Percentiles rank a stretch among this genome's conserved stretches.
These are phyloP conservation scores for Beauveria brongniartii DNA, from an alignment of 2,329 filamentous ascomycete genomes.

Conservation along the genomic window DNA sequence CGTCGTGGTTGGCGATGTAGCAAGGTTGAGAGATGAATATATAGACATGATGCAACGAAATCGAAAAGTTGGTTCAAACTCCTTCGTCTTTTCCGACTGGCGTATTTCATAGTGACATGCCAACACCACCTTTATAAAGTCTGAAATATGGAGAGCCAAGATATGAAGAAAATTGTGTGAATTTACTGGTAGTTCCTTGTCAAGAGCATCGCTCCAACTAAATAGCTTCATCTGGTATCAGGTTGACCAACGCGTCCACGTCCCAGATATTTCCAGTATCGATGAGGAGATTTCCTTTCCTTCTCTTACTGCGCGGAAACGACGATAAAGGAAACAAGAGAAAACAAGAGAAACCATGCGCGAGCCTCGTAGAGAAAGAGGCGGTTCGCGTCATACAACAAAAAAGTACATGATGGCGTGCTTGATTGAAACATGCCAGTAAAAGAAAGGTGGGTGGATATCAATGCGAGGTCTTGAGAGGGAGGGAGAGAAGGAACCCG, in stretches of 20 bases:
- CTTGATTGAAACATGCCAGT: background rate
- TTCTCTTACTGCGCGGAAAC: background rate
- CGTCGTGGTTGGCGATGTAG: too few species aligned
- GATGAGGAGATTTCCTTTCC: background rate
- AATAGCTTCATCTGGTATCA: background rate
- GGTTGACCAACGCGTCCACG: background rate
- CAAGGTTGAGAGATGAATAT: background rate
- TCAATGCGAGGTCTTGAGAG: background rate
- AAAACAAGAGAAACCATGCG: background rate
- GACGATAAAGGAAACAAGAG: background rate
- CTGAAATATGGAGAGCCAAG: too few species aligned
- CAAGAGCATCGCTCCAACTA: background rate
- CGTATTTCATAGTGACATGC: too few species aligned
- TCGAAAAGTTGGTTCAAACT: too few species aligned
- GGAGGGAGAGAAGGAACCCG: background rate
- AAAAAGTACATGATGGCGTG: conserved; percentile 2
- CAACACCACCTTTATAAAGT: too few species aligned
- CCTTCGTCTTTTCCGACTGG: too few species aligned
- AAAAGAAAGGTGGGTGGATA: background rate
- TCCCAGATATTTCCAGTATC: background rate
- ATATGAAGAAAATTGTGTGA: too few species aligned
- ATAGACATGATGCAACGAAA: background rate
- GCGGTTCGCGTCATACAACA: background rate
- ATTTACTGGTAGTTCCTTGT: too few species aligned
- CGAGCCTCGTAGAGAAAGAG: background rate